phyloP scores from a whole-genome alignment of 495 filamentous ascomycete species.

The Cairneyella variabilis region DNA sequence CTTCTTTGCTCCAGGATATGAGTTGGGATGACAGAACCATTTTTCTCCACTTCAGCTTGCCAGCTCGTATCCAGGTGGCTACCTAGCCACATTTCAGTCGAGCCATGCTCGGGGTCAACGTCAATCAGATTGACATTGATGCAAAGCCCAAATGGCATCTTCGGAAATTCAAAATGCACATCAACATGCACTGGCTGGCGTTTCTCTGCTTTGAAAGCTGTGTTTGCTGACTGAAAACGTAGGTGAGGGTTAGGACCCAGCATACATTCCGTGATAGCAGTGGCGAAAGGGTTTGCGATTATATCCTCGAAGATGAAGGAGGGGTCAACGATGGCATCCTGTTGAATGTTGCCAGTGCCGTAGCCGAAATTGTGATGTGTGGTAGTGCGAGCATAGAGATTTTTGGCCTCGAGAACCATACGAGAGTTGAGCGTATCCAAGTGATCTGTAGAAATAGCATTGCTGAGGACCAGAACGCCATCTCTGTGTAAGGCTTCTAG shows the following conservation, averaged over 20 bases:
- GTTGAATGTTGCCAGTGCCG: constrained; percentile 50
- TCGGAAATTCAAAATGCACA: constrained; percentile 50
- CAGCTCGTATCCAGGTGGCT: constrained; percentile 37
- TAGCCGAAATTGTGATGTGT: constrained; percentile 20
- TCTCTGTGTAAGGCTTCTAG: constrained; percentile 38
- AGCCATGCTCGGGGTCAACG: constrained; percentile 51
- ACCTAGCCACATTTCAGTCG: constrained; percentile 58
- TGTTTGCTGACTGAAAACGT: constrained; percentile 30
- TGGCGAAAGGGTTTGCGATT: constrained; percentile 44
- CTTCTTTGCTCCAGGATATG: constrained; percentile 38
- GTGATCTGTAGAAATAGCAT: constrained; percentile 38
- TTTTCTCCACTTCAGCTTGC: neutral
- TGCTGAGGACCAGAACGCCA: constrained; percentile 55
- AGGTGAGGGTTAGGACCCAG: constrained; percentile 37
- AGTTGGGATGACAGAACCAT: constrained; percentile 31
- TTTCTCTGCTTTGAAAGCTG: constrained; percentile 21
- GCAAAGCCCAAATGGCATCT: constrained; percentile 49
- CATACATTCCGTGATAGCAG: constrained; percentile 43
- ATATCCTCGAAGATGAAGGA: constrained; percentile 39
- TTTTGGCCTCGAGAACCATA: constrained; percentile 47
- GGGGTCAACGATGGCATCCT: constrained; percentile 41
- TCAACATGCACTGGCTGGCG: constrained; percentile 54
- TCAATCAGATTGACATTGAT: constrained; percentile 50
- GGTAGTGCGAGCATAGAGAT: constrained; percentile 36
- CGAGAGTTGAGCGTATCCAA: constrained; percentile 46